phyloP scores from a whole-genome alignment of 768 basidiomycete species.

The Chalciporus sphaerocephalus region DNA sequence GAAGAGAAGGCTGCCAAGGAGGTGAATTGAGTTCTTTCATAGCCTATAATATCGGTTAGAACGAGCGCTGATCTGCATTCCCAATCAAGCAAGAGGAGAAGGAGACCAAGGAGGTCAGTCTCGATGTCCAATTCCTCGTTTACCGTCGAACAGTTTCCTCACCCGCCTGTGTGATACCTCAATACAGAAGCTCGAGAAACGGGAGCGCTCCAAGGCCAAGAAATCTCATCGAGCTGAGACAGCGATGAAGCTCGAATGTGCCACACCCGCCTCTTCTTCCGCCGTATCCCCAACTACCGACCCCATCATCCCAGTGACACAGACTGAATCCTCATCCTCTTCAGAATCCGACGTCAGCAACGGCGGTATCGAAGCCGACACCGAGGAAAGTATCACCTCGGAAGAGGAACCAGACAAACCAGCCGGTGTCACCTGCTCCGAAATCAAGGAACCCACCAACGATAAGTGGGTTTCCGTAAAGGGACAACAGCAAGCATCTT shows the following conservation, averaged over 20 bases:
- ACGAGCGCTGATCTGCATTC: constrained; percentile 20
- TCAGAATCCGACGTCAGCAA: constrained; percentile 60
- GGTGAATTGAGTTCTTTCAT: constrained; percentile 33
- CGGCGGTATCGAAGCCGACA: constrained; percentile 64
- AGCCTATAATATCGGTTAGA: neutral
- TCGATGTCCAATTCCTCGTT: neutral
- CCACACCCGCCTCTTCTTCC: constrained; percentile 5
- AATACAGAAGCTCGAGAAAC: constrained; percentile 50
- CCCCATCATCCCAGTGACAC: constrained; percentile 18
- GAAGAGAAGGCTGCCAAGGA: constrained; percentile 56
- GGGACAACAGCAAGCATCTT: constrained; percentile 36
- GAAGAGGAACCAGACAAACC: constrained; percentile 58
- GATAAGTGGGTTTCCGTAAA: constrained; percentile 82
- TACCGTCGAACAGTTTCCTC: neutral
- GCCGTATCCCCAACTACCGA: constrained; percentile 10
- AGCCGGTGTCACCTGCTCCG: constrained; percentile 10
- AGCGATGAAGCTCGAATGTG: constrained; percentile 26
- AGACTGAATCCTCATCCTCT: constrained; percentile 39
- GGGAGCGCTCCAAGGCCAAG: constrained; percentile 55
- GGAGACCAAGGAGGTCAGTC: constrained; percentile 44
- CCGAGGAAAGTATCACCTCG: constrained; percentile 71
- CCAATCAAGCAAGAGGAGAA: constrained; percentile 38
- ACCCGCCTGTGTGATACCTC: neutral
- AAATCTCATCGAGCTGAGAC: constrained; percentile 37
- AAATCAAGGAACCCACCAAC: constrained; percentile 35